Base-by-base conservation (phyloP, 495 filamentous ascomycete genomes). In the Xylaria castorea region DNA sequence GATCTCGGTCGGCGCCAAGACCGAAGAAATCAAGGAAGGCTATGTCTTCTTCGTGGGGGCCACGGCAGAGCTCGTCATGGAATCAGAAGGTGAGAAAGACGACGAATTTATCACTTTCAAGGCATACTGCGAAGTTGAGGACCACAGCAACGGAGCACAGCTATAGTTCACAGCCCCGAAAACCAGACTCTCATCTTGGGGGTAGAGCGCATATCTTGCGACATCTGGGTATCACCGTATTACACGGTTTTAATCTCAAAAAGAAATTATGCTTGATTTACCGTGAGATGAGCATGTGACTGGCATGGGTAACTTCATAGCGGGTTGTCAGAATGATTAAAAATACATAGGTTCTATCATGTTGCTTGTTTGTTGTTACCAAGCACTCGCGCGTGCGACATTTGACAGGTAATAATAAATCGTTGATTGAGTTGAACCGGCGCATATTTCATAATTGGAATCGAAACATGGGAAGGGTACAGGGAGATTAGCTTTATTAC, bases 21-120 rank as follows among this genome's bases (percentile, higher is more conserved):
- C 81, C 42, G 90, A 96, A 80, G 90, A 91, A 75, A 82, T 97
- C 55, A 87, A 90, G 82, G 86, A 91, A 75, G 96, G 92, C 0
- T 92, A 90, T 77, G 94, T 99, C 36, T 98, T 89, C 82, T 99
- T 99, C 80, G 92, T 98, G 2, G 96, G 96, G 1, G 93, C 96
- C 25, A 94, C 92, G 9, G 97, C 97, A 0, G 92, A 97, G 81
- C 88, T 92, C 53, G 85, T 93, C 1, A 79, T 98, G 57, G 92
- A 97, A 80, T 92, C 88, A 44, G 87, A 84, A 71, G 83, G 87
- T 5, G 81, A 36, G 75, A 87, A 76, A 5, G 88, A 86, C 20
- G 89, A 91, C 74, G 86, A 87, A 22, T 92, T 98, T 75, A 91
- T 92, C 32, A 94, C 92, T 0, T 99, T 95, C 84, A 97, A 95